Evolutionary conservation across 1,284 basidiomycete genomes (phyloP), one percentile per base, ranked within the genome.

Genomic region (Boletellus deceptivus): DNA sequence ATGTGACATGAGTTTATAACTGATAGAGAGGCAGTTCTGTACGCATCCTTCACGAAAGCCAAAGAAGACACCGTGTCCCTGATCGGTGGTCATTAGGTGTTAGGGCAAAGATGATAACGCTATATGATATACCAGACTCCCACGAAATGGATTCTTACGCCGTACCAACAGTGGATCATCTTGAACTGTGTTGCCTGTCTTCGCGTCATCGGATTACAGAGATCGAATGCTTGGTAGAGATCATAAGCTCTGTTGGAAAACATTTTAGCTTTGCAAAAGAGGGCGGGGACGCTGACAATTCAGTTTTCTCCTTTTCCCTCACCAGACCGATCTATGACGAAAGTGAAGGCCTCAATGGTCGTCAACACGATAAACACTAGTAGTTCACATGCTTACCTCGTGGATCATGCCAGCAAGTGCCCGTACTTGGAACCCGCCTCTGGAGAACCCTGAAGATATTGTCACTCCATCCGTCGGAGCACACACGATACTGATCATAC

Each of bases 1-100:
- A 25, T 8, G 8, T 25, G 25, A 8, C 25, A 25, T 25, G 25
- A 6, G 25, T 25, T 25, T 8, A 8, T 25, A 1, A 25, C 25
- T 2, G 25, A 25, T 25, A 1, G 7, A 25, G 25, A 25, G 25
- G 25, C 25, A 8, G 25, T 25, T 6, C 7, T 8, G 8, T 25
- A 8, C 6, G 8, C 25, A 25, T 25, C 25, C 25, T 9, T 25
- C 25, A 59, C 35, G 1, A 69, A 14, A 6, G 69, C 67, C 10
- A 70, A 38, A 3, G 69, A 71, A 6, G 70, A 69, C 1, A 73
- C 71, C 0, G 71, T 71, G 50, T 75, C 75, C 75, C 74, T 76
- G n/a, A n/a, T n/a, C n/a, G n/a, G n/a, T n/a, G n/a, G n/a, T n/a
- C n/a, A n/a, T n/a, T n/a, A n/a, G n/a, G n/a, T n/a, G n/a, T n/a